These are phyloP conservation scores for Salix exigua DNA, from an alignment of 345 rosid species.

Conservation along the genomic window DNA sequence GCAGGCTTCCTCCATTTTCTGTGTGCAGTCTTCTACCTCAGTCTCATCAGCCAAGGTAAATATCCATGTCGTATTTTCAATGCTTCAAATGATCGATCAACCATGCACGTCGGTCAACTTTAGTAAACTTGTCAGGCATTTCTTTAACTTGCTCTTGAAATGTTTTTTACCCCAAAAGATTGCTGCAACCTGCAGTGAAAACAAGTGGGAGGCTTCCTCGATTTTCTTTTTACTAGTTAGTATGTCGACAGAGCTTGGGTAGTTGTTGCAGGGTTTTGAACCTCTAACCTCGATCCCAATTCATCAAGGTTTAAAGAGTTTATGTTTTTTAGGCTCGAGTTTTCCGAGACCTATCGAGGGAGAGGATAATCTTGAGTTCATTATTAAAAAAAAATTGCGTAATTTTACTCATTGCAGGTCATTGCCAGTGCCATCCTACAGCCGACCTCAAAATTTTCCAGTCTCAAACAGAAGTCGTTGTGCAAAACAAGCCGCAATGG, in stretches of 20 bases:
- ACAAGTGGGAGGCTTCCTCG: too few species aligned
- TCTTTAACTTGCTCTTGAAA: too few species aligned
- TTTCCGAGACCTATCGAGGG: too few species aligned
- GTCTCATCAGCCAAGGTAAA: constrained; percentile 4
- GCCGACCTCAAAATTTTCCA: constrained; percentile 8
- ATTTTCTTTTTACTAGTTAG: too few species aligned
- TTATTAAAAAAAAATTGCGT: not conserved
- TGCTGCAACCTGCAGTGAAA: too few species aligned
- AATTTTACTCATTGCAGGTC: constrained; percentile 9
- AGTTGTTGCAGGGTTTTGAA: not conserved
- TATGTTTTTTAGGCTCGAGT: not conserved
- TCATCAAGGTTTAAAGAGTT: not conserved
- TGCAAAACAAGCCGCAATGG: constrained; percentile 16
- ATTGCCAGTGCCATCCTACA: constrained; percentile 6
- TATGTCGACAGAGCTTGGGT: not conserved
- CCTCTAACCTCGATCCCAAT: not conserved
- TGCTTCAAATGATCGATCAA: too few species aligned
- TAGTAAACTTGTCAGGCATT: too few species aligned
- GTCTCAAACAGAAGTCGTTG: not conserved
- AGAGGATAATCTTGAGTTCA: not conserved
- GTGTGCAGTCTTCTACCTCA: constrained; percentile 1
- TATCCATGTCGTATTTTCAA: too few species aligned
- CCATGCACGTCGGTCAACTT: too few species aligned
- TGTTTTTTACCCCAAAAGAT: too few species aligned
- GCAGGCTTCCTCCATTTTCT: not conserved